Base-by-base conservation (phyloP, 2,329 filamentous ascomycete species). In the Fusarium sp. region DNA sequence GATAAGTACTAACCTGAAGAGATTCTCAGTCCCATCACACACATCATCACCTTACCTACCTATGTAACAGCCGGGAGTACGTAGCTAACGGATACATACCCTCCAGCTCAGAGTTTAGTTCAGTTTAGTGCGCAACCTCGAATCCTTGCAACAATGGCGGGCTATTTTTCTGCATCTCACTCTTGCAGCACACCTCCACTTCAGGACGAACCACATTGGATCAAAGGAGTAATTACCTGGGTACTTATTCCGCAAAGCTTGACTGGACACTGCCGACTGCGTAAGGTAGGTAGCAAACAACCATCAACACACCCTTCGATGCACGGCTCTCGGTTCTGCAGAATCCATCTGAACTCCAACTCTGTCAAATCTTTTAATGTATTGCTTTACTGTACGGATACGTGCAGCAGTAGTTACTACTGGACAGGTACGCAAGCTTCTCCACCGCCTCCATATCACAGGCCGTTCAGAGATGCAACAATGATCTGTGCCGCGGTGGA, bases 401-500 rank as follows among this genome's bases (percentile, higher is more conserved):
- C 13, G 42, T 44, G 28, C 29, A 35, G 42, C 28, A 49, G 24
- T 42, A 49, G 28, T 24, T 52, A 33, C 48, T 28, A 20, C 16
- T 23, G 53, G 42, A 50, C 31, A 55, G 29, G 49, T 43, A 58
- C 28, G 31, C 59, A 56, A 49, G 53, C 39, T 60, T 60, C 69
- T 55, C 71, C 71, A 74, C 71, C 57, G 31, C 57, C 41, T 44
- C 61, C 63, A 62, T 73, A 69, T 70, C 63, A 72, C 57, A 70
- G 63, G 63, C 61, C 61, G 54, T 69, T 52, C 58, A 72, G 63
- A 69, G 63, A 47, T 63, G 69, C 71, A 58, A 72, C 56, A 61
- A 63, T 70, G 63, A 74, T 70, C 66, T 73, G 70, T 73, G 72
- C 69, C 66, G 60, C 57, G 57, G 64, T 55, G 49, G 41, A 57